Evolutionary conservation across 352 stramenopile species (phyloP).

Genomic region (Peronosclerospora sorghi): DNA sequence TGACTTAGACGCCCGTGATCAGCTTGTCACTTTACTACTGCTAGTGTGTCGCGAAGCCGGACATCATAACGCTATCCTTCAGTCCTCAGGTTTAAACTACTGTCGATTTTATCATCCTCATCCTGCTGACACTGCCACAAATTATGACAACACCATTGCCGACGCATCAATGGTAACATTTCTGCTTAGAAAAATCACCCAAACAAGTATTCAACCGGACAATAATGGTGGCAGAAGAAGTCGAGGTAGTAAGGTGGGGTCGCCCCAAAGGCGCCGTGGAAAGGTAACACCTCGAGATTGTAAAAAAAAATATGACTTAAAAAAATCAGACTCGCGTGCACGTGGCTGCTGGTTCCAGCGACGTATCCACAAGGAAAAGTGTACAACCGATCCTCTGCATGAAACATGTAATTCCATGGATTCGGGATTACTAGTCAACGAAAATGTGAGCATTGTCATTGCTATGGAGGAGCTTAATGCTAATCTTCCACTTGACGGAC

Average conservation of each 20-base stretch:
- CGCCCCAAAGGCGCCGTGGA: slow-evolving; percentile 9
- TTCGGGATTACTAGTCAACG: slow-evolving; percentile 38
- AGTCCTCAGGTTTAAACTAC: slow-evolving; percentile 29
- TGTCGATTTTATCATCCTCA: slow-evolving; percentile 56
- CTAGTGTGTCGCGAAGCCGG: slow-evolving; percentile 48
- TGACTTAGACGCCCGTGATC: slow-evolving; percentile 40
- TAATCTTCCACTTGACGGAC: slow-evolving; percentile 33
- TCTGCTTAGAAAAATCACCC: slow-evolving; percentile 38
- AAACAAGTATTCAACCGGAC: slow-evolving; percentile 12
- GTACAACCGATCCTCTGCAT: slow-evolving; percentile 12
- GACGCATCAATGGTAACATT: slow-evolving; percentile 38
- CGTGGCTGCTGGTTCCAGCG: slow-evolving; percentile 28
- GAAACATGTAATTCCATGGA: slow-evolving; percentile 39
- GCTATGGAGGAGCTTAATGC: slow-evolving; percentile 53
- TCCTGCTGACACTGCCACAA: slow-evolving; percentile 14
- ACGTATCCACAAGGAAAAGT: slow-evolving; percentile 21
- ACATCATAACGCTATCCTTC: slow-evolving; percentile 39
- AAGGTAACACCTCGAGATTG: slow-evolving; percentile 10
- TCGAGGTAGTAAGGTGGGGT: slow-evolving; percentile 18
- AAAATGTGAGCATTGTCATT: slow-evolving; percentile 23
- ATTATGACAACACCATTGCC: slow-evolving; percentile 11
- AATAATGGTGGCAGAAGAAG: slow-evolving; percentile 7
- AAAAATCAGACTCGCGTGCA: slow-evolving; percentile 7
- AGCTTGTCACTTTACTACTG: slow-evolving; percentile 54
- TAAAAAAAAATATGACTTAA: slow-evolving; percentile 9